Evolutionary conservation across 495 filamentous ascomycete species (phyloP).

Genomic region (Pseudomonodictys pantanalensis): DNA sequence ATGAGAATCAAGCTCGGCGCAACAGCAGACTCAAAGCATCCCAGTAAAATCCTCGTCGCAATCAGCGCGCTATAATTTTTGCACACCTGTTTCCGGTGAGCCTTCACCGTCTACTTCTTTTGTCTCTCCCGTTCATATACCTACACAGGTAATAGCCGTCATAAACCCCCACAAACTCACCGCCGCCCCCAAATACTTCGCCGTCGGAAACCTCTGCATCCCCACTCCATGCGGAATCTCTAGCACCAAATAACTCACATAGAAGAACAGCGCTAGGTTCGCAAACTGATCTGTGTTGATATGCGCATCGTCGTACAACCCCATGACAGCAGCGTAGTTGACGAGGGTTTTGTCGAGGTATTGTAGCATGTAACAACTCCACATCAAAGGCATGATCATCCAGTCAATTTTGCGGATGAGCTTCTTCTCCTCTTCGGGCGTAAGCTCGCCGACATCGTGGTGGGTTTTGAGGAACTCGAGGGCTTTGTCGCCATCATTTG

Average conservation of each 20-base stretch:
- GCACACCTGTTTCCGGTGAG: neutral
- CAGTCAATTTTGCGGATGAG: neutral
- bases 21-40: slow-evolving; percentile 10
- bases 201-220: slow-evolving; percentile 22
- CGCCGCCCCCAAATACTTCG: slow-evolving; percentile 16
- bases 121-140: too few species aligned
- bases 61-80: neutral
- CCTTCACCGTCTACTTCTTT: too few species aligned
- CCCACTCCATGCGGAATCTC: slow-evolving; percentile 18
- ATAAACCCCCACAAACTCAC: slow-evolving; percentile 15
- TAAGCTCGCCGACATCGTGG: neutral
- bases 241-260: slow-evolving; percentile 22
- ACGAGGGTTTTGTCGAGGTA: neutral
- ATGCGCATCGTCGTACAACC: slow-evolving; percentile 21
- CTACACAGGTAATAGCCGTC: neutral
- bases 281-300: slow-evolving; percentile 1
- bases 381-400: neutral
- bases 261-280: slow-evolving; percentile 18
- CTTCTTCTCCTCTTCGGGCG: slow-evolving; percentile 7
- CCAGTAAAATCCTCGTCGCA: slow-evolving; percentile 5
- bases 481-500: slow-evolving; percentile 2
- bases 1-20: slow-evolving; percentile 12
- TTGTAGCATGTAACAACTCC: neutral
- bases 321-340: slow-evolving; percentile 28
- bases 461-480: neutral